These are phyloP conservation scores for Zizania latifolia DNA, from an alignment of 176 grass and related monocot genomes.

Conservation along the genomic window DNA sequence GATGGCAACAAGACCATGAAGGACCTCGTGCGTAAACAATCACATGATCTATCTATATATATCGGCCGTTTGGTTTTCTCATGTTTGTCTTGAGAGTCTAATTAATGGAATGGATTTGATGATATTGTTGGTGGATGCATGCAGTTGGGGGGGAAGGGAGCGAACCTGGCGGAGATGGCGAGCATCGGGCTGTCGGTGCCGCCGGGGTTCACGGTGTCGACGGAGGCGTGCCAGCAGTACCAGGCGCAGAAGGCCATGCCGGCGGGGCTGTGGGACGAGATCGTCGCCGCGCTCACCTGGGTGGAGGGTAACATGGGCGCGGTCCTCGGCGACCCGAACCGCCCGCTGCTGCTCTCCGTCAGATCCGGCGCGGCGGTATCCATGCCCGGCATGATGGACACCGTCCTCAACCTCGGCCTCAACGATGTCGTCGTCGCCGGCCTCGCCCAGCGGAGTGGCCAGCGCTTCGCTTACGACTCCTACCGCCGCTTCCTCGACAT, in stretches of 20 bases:
- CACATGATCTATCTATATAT: too few relatives aligned
- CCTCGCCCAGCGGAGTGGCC: slow-evolving; percentile 72
- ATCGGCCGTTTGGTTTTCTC: too few relatives aligned
- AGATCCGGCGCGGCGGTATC: slow-evolving; percentile 97
- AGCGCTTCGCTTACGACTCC: slow-evolving; percentile 92
- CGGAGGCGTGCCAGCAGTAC: slow-evolving; percentile 93
- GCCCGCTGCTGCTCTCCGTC: slow-evolving; percentile 89
- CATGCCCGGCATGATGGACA: slow-evolving; percentile 99
- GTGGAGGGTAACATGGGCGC: slow-evolving; percentile 85
- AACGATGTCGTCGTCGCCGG: slow-evolving; percentile 78
- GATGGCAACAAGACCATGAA: slow-evolving; percentile 97
- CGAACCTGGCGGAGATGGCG: slow-evolving; percentile 97
- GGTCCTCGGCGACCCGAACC: slow-evolving; percentile 56
- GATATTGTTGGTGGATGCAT: background rate
- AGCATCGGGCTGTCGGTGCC: slow-evolving; percentile 98
- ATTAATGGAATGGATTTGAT: too few relatives aligned
- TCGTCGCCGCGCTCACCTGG: slow-evolving; percentile 51
- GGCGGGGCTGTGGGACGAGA: slow-evolving; percentile 73
- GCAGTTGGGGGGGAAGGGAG: slow-evolving; percentile 87
- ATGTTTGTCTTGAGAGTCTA: too few relatives aligned
- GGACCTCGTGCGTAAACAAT: too few relatives aligned
- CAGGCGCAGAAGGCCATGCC: slow-evolving; percentile 52
- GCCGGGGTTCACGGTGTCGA: slow-evolving; percentile 94
- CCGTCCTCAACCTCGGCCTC: slow-evolving; percentile 91
- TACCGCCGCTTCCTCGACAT: slow-evolving; percentile 97